Base-by-base conservation (phyloP, 2,329 filamentous ascomycete genomes). In the Bipolaris zeicola region DNA sequence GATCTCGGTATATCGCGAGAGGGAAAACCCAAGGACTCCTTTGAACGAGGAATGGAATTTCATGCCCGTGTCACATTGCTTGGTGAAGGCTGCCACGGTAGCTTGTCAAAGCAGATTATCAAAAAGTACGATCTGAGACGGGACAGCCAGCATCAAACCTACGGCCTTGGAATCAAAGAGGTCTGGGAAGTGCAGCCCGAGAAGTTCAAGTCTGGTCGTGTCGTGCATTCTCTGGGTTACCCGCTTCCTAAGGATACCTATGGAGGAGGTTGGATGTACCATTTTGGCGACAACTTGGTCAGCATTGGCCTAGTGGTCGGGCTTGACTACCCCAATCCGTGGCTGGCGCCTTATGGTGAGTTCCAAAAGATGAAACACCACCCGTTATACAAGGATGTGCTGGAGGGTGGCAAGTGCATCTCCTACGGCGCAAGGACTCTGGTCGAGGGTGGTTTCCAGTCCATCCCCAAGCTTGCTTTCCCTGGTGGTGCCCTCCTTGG, bases 351-450 rank as follows among this genome's bases (percentile, higher is more conserved):
- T 0, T 99, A 98, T 74, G 86, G 88, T 55, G 95, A 99, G 76
- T 99, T 99, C 77, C 95, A 99, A 77, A 96, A 96, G 82, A 89
- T 99, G 82, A 99, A 99, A 83, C 90, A 94, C 67, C 95, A 99
- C 77, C 93, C 95, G n/a, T 80, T 96, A 47, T 98, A 96, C 82
- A 87, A 83, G 64, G 82, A 87, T 5, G 88, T 93, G 16, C 84
- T 99, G n/a, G 91, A 98, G 77, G 94, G 94, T 57, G 95, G 95
- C 64, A 97, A 96, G 80, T 98, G 95, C 76, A 92, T 99, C 64
- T 96, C 95, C 0, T 99, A 99, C 73, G 95, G 90, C 57, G 95
- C 95, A 5, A 87, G 95, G 56, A 91, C 94, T 2, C 83, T 99
- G 41, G 90, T 94, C 65, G 95, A 99, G 78, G 95, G 95, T 61